These are phyloP conservation scores for Cryomyces minteri DNA, from an alignment of 495 filamentous ascomycete species.

Conservation along the genomic window DNA sequence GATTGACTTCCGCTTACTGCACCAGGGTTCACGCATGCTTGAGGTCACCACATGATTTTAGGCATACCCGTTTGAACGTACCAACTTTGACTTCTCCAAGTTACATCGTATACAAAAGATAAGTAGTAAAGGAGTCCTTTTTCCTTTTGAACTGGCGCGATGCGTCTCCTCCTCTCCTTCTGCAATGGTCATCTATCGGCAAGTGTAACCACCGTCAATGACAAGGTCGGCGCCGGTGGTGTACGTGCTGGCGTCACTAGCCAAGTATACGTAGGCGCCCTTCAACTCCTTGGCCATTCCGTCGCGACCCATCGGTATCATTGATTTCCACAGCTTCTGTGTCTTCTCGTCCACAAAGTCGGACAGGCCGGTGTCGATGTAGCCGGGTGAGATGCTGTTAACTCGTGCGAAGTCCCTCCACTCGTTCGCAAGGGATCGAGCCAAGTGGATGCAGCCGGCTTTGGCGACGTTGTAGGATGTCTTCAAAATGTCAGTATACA, in stretches of 20 bases:
- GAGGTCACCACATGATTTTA: too few species aligned
- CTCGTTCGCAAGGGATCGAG: constrained; percentile 48
- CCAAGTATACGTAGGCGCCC: constrained; percentile 64
- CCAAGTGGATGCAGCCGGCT: constrained; percentile 34
- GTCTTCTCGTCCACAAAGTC: constrained; percentile 56
- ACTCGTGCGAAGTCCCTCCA: constrained; percentile 64
- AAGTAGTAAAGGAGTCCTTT: too few species aligned
- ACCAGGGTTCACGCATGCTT: too few species aligned
- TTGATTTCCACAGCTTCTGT: constrained; percentile 53
- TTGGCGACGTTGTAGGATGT: constrained; percentile 70
- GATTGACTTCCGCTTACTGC: too few species aligned
- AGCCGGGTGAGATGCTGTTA: constrained; percentile 57
- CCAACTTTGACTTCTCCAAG: too few species aligned
- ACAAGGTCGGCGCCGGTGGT: constrained; percentile 31
- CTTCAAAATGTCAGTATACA: neutral
- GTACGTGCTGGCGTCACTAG: constrained; percentile 40
- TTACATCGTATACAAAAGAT: too few species aligned
- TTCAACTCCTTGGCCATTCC: constrained; percentile 70
- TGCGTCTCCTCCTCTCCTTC: too few species aligned
- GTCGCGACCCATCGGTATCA: constrained; percentile 61
- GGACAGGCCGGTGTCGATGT: constrained; percentile 62
- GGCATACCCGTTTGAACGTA: too few species aligned
- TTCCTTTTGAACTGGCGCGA: too few species aligned
- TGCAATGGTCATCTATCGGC: constrained; percentile 7
- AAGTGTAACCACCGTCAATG: constrained; percentile 36